Evolutionary conservation across 495 filamentous ascomycete genomes (phyloP), one percentile per base, ranked within the genome.

Genomic region (Cercophora samala): DNA sequence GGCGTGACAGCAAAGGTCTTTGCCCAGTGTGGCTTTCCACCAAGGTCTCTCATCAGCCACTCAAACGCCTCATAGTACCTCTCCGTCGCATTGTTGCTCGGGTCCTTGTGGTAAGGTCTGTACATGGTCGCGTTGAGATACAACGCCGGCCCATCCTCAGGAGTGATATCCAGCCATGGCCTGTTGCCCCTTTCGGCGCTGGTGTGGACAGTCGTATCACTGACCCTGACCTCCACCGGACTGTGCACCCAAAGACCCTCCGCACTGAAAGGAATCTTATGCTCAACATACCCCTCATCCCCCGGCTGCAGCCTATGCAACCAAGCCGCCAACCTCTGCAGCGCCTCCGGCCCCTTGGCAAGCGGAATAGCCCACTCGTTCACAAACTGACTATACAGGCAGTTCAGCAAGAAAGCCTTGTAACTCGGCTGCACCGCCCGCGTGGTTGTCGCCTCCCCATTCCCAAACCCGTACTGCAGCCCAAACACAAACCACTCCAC

Each of bases 41-140:
- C 92, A 64, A 96, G 79, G 62, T 97, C 91, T 42, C 88, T 88
- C 95, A 98, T 98, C 59, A 99, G 87, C 82, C 88, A 95, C 81
- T 99, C 95, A 68, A 99, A 97, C 1, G 92, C 95, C 75, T 91
- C 82, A 75, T 97, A 98, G 78, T 97, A 99, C 29, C 93, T 85
- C 64, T 85, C 68, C 18, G 72, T 75, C 22, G 73, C 80, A 62
- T 78, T 82, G 75, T 90, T 90, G 1, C 92, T 90, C 21, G 94
- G 93, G 74, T 97, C 91, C 32, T 81, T 83, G 71, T 86, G 80
- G 75, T 97, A 97, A 1, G 95, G 92, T 5, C 95, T 84, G 79
- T 98, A 99, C 67, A 99, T 89, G 15, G 94, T 97, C 18, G 95
- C 94, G 71, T 99, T 99, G 63, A 99, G 86, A 75, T 97, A 98